Percentiles rank a stretch among this genome's conserved stretches.
Evolutionary conservation across 352 stramenopile species (phyloP).

Genomic region (Detonula confervacea): DNA sequence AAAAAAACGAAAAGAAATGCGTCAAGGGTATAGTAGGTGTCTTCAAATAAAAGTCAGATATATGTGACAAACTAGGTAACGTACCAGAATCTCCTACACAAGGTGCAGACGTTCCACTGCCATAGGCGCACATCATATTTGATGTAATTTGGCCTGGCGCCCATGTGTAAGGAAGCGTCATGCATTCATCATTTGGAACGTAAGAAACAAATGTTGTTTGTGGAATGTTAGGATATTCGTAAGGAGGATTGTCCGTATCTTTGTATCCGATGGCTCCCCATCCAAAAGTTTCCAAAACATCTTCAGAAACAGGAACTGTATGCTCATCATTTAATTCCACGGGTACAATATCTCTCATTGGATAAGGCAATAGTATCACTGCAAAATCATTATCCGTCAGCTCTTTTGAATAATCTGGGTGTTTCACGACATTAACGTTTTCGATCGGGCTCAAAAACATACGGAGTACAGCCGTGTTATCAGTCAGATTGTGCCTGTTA

Average conservation of each 20-base stretch:
- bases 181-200: constrained; percentile 17
- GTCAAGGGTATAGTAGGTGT: no score
- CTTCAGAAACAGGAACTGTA: not conserved
- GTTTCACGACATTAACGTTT: not conserved
- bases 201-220: not conserved
- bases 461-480: not conserved
- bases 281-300: constrained; percentile 3
- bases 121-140: no score
- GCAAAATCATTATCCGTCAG: not conserved
- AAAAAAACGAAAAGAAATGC: no score
- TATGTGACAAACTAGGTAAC: no score
- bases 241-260: not conserved
- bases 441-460: not conserved
- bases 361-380: not conserved
- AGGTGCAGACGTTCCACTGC: no score
- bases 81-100: no score
- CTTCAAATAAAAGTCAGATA: no score
- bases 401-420: not conserved
- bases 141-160: not conserved
- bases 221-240: no score
- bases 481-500: constrained; percentile 1
- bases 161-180: not conserved
- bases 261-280: constrained; percentile 5
- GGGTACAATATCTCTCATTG: not conserved
- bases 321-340: not conserved